Evolutionary conservation across 2,329 filamentous ascomycete genomes (phyloP).

Genomic region (Aspergillus eucalypticola): DNA sequence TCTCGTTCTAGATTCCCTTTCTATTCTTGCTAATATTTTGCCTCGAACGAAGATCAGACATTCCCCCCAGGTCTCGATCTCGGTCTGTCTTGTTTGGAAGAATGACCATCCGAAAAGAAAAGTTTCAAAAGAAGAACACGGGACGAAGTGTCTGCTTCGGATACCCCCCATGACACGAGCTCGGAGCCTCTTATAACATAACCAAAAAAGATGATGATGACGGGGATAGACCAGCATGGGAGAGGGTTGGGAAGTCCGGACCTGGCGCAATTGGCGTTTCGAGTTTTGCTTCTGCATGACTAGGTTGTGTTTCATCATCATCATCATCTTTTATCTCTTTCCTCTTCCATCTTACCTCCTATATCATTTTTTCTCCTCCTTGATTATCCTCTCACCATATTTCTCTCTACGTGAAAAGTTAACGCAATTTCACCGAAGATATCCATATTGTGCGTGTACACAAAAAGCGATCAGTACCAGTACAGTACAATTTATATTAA

Average conservation of each 20-base stretch:
- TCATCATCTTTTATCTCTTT: slow-evolving; percentile 12
- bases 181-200: slow-evolving; percentile 9
- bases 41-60: slow-evolving; percentile 8
- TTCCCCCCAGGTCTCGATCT: not conserved
- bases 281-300: slow-evolving; percentile 25
- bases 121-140: slow-evolving; percentile 6
- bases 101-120: not conserved
- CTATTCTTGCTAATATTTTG: slow-evolving; percentile 20
- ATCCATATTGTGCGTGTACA: not conserved
- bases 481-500: not conserved
- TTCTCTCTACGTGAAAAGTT: not conserved
- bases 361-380: not conserved
- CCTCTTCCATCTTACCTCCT: not conserved
- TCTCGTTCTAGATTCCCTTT: slow-evolving; percentile 15
- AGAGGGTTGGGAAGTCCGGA: slow-evolving; percentile 25
- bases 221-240: slow-evolving; percentile 21
- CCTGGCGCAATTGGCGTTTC: slow-evolving; percentile 31
- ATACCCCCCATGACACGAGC: slow-evolving; percentile 14
- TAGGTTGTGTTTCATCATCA: slow-evolving; percentile 19
- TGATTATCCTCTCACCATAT: not conserved
- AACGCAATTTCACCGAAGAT: not conserved
- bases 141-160: slow-evolving; percentile 11
- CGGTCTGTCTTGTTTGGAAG: slow-evolving; percentile 10
- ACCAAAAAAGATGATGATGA: slow-evolving; percentile 23
- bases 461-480: not conserved